Evolutionary conservation across 495 filamentous ascomycete genomes (phyloP).

Genomic region (Daldinia loculata): DNA sequence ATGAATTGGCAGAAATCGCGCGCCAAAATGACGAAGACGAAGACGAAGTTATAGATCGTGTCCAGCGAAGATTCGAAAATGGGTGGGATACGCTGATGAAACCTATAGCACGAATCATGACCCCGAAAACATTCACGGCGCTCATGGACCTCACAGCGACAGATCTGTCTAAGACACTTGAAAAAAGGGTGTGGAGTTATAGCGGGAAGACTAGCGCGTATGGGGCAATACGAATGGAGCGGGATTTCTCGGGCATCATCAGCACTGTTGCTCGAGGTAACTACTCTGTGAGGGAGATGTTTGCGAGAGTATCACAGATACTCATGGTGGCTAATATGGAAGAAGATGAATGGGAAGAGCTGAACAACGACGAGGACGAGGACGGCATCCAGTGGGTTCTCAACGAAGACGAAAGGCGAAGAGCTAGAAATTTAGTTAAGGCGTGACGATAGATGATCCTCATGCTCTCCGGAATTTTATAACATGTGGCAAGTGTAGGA

Average conservation of each 20-base stretch:
- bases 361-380: conserved; percentile 50
- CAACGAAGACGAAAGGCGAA: conserved; percentile 62
- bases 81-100: conserved; percentile 86
- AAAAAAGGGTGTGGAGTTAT: conserved; percentile 91
- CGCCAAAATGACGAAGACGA: conserved; percentile 61
- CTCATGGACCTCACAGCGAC: conserved; percentile 75
- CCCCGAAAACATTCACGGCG: conserved; percentile 70
- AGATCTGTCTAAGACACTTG: conserved; percentile 77
- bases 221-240: conserved; percentile 86
- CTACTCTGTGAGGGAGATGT: conserved; percentile 83
- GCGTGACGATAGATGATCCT: conserved; percentile 25
- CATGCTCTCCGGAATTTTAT: conserved; percentile 1
- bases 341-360: conserved; percentile 94
- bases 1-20: conserved; percentile 59
- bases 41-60: conserved; percentile 63
- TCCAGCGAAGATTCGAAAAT: conserved; percentile 76
- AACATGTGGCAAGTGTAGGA: conserved; percentile 8
- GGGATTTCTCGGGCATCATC: conserved; percentile 84
- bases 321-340: conserved; percentile 94
- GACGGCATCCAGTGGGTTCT: conserved; percentile 64
- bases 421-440: conserved; percentile 60
- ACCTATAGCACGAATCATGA: conserved; percentile 87
- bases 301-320: conserved; percentile 83
- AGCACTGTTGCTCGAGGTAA: conserved; percentile 76
- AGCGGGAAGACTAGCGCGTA: conserved; percentile 81